Evolutionary conservation across 106 monocot species (phyloP), one percentile per base, ranked within the genome.

Genomic region (Amphibolis antarctica): DNA sequence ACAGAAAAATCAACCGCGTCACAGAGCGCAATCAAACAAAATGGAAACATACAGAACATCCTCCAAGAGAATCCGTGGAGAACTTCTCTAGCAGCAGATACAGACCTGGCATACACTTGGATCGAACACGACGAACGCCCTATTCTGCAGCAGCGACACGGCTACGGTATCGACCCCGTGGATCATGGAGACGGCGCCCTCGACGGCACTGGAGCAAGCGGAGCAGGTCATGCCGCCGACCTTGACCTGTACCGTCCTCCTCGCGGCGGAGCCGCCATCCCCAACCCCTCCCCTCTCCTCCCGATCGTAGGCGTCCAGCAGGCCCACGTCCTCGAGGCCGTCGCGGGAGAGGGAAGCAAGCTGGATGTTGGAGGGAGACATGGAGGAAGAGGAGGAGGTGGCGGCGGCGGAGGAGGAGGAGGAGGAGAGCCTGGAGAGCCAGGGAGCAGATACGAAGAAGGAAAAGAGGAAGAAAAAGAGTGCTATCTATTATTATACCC

Each of bases 161-260:
- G 83, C 53, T 27, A 73, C 88, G 28, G 13, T n/a, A 10, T 64
- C 27, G 21, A 88, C 81, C 25, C 88, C 88, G 31, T 26, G 46
- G 14, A 83, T 21, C 9, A 56, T 52, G 36, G 59, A 17, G 28
- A 81, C 67, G 15, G 88, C 81, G 25, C 60, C 66, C 70, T 88
- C 88, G 5, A 88, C 83, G 44, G 88, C 63, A 28, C 28, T 71
- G 23, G 88, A 78, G 68, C 88, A 88, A 5, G 88, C 88, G 9
- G 88, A 80, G 64, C 88, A 88, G 10, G 83, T 88, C 88, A 88
- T 88, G n/a, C 88, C 88, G 3, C 76, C 79, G 25, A 88, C 78
- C 75, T 66, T 77, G 18, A 88, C 62, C 60, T 76, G 59, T 45
- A 79, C 44, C 24, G 59, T 63, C 67, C 66, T 49, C 55, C 3